These are phyloP conservation scores for Pholiota molesta DNA, from an alignment of 768 basidiomycete species.

Conservation along the genomic window DNA sequence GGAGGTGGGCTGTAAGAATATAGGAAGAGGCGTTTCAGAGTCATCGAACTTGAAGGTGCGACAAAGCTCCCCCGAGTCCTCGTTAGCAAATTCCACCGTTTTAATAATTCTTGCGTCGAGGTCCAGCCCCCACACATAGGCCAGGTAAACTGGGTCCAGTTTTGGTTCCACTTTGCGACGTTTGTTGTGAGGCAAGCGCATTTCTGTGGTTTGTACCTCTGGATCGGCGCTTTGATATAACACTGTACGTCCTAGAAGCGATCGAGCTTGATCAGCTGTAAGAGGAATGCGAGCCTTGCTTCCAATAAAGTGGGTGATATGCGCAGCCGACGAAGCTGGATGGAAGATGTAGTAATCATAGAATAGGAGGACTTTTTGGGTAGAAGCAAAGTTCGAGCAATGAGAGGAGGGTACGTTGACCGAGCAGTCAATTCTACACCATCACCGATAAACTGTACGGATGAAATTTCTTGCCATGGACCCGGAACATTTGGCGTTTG, in stretches of 20 bases:
- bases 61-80: slow-evolving; percentile 1
- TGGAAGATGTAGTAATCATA: background rate
- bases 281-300: background rate
- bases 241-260: slow-evolving; percentile 2
- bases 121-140: slow-evolving; percentile 5
- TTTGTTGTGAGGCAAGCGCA: background rate
- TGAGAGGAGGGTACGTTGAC: slow-evolving; percentile 5
- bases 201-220: background rate
- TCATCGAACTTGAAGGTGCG: slow-evolving; percentile 6
- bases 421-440: slow-evolving; percentile 4
- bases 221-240: slow-evolving; percentile 2
- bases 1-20: background rate
- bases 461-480: background rate
- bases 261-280: background rate
- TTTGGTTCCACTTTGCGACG: slow-evolving; percentile 1
- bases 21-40: background rate
- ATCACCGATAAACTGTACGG: slow-evolving; percentile 3
- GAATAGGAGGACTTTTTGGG: background rate
- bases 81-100: slow-evolving; percentile 1
- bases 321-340: slow-evolving; percentile 1
- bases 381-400: slow-evolving; percentile 1
- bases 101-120: background rate
- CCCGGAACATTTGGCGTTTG: background rate
- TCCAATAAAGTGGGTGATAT: background rate
- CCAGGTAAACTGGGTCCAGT: slow-evolving; percentile 2